phyloP scores from a whole-genome alignment of 2,329 filamentous ascomycete genomes.

The Davidsoniella virescens region DNA sequence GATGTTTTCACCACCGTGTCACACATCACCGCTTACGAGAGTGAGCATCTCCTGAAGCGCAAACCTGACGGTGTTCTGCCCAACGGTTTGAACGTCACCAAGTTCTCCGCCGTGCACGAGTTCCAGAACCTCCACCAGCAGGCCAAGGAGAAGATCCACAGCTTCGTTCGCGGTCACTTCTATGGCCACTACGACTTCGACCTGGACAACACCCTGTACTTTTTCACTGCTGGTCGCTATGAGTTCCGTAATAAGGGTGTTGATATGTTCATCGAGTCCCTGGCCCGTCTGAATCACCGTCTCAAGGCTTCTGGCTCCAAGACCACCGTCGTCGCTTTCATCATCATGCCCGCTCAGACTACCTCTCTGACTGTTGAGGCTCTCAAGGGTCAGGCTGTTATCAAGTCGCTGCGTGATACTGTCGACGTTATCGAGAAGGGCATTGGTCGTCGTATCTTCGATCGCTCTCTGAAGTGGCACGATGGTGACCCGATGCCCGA shows the following conservation, averaged over 20 bases:
- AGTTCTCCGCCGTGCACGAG: slow-evolving; percentile 95
- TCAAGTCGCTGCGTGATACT: slow-evolving; percentile 89
- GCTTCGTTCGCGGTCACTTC: slow-evolving; percentile 95
- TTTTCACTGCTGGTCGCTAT: slow-evolving; percentile 94
- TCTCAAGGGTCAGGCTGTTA: slow-evolving; percentile 88
- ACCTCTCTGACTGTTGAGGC: slow-evolving; percentile 90
- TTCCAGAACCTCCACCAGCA: slow-evolving; percentile 97
- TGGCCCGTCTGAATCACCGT: slow-evolving; percentile 85
- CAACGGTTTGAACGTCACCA: slow-evolving; percentile 95
- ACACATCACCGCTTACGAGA: slow-evolving; percentile 96
- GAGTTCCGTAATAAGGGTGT: slow-evolving; percentile 98
- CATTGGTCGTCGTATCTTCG: slow-evolving; percentile 86
- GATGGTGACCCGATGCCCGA: slow-evolving; percentile 88
- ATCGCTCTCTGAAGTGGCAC: slow-evolving; percentile 87
- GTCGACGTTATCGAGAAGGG: slow-evolving; percentile 83
- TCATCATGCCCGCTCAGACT: slow-evolving; percentile 97
- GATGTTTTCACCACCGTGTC: slow-evolving; percentile 99
- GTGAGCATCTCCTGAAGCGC: slow-evolving; percentile 89
- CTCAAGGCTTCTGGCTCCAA: slow-evolving; percentile 75
- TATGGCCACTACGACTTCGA: slow-evolving; percentile 98
- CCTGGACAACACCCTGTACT: slow-evolving; percentile 88
- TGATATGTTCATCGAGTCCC: slow-evolving; percentile 97
- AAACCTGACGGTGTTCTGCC: slow-evolving; percentile 94
- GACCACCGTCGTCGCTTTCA: slow-evolving; percentile 88
- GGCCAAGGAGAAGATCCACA: slow-evolving; percentile 93